Evolutionary conservation across 1,284 basidiomycete species (phyloP).

Genomic region (Thelephora terrestris): DNA sequence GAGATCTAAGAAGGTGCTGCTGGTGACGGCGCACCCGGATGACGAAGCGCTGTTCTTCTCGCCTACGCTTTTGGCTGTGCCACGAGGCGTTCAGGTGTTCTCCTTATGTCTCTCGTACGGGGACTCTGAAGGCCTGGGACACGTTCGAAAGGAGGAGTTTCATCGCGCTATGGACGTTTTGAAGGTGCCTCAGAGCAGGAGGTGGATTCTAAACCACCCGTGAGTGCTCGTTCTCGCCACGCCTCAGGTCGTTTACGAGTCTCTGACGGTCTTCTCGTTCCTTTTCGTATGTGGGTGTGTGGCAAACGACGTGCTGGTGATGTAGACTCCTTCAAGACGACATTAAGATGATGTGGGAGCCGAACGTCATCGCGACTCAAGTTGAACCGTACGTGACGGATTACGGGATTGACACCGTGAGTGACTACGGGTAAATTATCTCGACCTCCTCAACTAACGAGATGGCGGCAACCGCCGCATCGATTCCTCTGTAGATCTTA

Average conservation of each 20-base stretch:
- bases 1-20: slow-evolving; percentile 32
- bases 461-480: neutral
- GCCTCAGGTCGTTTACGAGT: slow-evolving; percentile 1
- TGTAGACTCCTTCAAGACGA: slow-evolving; percentile 70
- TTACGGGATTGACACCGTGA: slow-evolving; percentile 55
- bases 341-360: slow-evolving; percentile 61
- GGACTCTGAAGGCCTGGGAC: slow-evolving; percentile 76
- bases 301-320: neutral
- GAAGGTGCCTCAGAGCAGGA: slow-evolving; percentile 47
- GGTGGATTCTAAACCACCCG: slow-evolving; percentile 65
- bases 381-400: slow-evolving; percentile 49
- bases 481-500: slow-evolving; percentile 49
- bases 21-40: slow-evolving; percentile 85
- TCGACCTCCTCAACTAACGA: neutral
- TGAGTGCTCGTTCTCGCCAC: slow-evolving; percentile 29
- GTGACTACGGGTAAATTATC: slow-evolving; percentile 15
- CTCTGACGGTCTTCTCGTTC: neutral
- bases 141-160: slow-evolving; percentile 55
- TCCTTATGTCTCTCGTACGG: slow-evolving; percentile 59
- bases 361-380: slow-evolving; percentile 47
- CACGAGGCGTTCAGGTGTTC: slow-evolving; percentile 25
- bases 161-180: slow-evolving; percentile 57
- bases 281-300: neutral
- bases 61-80: slow-evolving; percentile 59
- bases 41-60: slow-evolving; percentile 92